phyloP scores from a whole-genome alignment of 495 filamentous ascomycete species.

The Hypoxylon subgilvum region DNA sequence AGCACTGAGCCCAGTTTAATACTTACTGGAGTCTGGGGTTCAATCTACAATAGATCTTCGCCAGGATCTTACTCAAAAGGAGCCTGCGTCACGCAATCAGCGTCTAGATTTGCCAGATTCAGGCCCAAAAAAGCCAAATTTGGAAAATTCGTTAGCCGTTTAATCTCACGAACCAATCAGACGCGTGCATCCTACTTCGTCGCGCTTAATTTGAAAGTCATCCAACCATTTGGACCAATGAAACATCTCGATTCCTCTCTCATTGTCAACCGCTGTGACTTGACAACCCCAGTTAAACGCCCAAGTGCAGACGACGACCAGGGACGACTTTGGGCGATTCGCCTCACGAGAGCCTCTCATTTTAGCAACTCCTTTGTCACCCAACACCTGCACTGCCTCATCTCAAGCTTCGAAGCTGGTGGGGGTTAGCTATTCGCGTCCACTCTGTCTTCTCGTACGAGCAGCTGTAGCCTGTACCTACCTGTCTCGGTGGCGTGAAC shows the following conservation, averaged over 20 bases:
- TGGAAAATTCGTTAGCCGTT: constrained; percentile 9
- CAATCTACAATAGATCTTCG: constrained; percentile 5
- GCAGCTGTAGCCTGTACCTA: neutral
- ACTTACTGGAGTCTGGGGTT: constrained; percentile 12
- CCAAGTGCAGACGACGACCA: too few species aligned
- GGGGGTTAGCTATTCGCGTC: constrained; percentile 6
- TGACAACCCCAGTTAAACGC: constrained; percentile 34
- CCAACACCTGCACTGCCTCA: constrained; percentile 31
- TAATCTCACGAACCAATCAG: constrained; percentile 24
- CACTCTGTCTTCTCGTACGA: constrained; percentile 12
- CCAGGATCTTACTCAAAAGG: constrained; percentile 13
- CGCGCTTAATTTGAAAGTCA: constrained; percentile 38
- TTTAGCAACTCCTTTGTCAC: constrained; percentile 11
- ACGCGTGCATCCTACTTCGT: constrained; percentile 17
- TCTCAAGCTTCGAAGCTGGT: constrained; percentile 7
- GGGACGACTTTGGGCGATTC: constrained; percentile 34
- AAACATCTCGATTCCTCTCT: constrained; percentile 1
- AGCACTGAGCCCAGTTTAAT: neutral
- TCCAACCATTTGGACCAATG: constrained; percentile 29
- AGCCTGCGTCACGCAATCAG: constrained; percentile 23
- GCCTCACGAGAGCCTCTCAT: constrained; percentile 41
- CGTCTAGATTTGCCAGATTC: constrained; percentile 21
- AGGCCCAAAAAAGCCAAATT: constrained; percentile 31
- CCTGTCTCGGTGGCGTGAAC: constrained; percentile 11
- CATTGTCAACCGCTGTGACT: constrained; percentile 36